phyloP scores from a whole-genome alignment of 2,329 filamentous ascomycete species.

The Fusarium graminum region DNA sequence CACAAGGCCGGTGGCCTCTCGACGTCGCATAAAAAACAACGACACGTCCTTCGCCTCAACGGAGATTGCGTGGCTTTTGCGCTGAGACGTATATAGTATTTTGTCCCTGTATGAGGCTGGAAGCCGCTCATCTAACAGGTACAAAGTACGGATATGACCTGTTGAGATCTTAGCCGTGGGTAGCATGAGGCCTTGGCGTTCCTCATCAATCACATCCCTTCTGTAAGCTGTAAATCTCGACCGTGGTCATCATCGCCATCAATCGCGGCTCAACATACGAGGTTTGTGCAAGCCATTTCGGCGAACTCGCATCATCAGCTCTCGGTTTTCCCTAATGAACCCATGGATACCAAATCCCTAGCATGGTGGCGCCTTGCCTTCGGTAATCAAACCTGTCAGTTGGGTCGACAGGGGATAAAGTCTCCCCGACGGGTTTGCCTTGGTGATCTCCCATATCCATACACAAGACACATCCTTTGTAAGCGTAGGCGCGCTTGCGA shows the following conservation, averaged over 20 bases:
- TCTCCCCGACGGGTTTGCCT: slow-evolving; percentile 10
- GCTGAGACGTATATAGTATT: neutral
- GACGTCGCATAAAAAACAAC: neutral
- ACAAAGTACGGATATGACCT: neutral
- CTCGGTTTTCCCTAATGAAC: neutral
- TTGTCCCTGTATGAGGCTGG: slow-evolving; percentile 4
- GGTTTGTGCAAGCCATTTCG: slow-evolving; percentile 16
- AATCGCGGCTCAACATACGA: neutral
- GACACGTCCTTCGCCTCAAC: neutral
- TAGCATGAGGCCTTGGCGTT: neutral
- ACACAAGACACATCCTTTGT: neutral
- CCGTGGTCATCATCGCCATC: neutral
- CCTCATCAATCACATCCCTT: neutral
- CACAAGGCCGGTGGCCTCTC: neutral
- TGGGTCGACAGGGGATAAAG: slow-evolving; percentile 15
- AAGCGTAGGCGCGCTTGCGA: slow-evolving; percentile 3
- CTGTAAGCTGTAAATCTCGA: neutral
- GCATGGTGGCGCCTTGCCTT: slow-evolving; percentile 42
- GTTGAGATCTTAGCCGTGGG: neutral
- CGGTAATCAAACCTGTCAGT: slow-evolving; percentile 40
- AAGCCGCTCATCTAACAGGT: slow-evolving; percentile 5
- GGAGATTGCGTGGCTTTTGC: slow-evolving; percentile 11
- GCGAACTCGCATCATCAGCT: slow-evolving; percentile 14
- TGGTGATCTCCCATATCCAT: slow-evolving; percentile 3
- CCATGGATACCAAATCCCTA: slow-evolving; percentile 1